Evolutionary conservation across 805 yeast genomes (phyloP).

Genomic region (Pichia membranifaciens): DNA sequence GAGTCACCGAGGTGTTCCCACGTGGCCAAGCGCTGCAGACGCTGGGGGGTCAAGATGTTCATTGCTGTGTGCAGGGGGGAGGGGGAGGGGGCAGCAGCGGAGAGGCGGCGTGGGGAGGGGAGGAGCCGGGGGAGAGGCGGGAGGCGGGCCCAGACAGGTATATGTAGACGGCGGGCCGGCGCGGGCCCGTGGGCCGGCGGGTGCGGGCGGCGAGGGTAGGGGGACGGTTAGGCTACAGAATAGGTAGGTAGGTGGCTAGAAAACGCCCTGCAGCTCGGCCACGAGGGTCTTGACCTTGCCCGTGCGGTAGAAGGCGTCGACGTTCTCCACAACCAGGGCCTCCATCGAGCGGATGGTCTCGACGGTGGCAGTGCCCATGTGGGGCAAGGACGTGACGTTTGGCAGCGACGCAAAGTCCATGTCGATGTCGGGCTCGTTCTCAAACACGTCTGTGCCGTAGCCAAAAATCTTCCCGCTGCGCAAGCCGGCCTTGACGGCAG

Average conservation of each 20-base stretch:
- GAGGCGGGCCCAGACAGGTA: too few relatives aligned
- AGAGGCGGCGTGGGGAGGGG: too few relatives aligned
- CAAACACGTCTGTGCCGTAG: slow-evolving; percentile 73
- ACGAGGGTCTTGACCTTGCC: slow-evolving; percentile 73
- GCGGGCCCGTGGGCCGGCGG: too few relatives aligned
- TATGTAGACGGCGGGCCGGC: too few relatives aligned
- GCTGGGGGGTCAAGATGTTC: slow-evolving; percentile 42
- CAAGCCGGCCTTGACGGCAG: slow-evolving; percentile 48
- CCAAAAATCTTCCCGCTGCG: slow-evolving; percentile 61
- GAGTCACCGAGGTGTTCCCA: slow-evolving; percentile 48
- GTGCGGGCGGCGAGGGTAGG: too few relatives aligned
- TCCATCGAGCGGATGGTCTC: slow-evolving; percentile 82
- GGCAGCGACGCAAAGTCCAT: slow-evolving; percentile 55
- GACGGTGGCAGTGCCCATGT: slow-evolving; percentile 74
- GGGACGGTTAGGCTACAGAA: too few relatives aligned
- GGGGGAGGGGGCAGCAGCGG: too few relatives aligned
- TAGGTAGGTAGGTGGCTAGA: neutral
- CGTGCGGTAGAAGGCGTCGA: slow-evolving; percentile 45
- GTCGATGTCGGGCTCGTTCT: slow-evolving; percentile 63
- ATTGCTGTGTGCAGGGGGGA: too few relatives aligned
- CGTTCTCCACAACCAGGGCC: slow-evolving; percentile 64
- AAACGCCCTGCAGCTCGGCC: slow-evolving; percentile 53
- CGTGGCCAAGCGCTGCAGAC: slow-evolving; percentile 47
- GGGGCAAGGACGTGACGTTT: slow-evolving; percentile 79
- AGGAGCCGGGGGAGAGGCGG: too few relatives aligned